Conservation (phyloP, 2,329 filamentous ascomycete genomes). For the Fusarium pseudoanthophilum region DNA sequence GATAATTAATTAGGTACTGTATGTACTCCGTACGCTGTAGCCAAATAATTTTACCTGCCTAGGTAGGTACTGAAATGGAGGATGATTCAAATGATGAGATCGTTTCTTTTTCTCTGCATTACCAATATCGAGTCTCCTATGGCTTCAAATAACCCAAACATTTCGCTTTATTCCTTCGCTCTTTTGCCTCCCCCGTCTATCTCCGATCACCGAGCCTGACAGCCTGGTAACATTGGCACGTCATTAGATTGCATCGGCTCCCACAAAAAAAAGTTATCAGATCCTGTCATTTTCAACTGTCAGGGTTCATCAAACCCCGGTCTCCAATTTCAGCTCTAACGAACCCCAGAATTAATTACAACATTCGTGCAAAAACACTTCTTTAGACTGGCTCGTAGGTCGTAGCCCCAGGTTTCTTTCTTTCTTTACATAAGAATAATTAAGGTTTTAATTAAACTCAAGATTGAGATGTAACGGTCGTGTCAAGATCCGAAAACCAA, state of each 20-base stretch:
- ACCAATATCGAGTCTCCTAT: background rate
- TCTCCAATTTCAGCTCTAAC: background rate
- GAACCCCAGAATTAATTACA: background rate
- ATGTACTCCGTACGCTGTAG: background rate
- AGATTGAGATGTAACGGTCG: background rate
- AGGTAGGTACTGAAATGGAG: background rate
- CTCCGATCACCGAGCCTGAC: constrained; percentile 31
- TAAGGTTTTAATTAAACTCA: background rate
- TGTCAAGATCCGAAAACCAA: background rate
- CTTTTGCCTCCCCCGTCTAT: constrained; percentile 27
- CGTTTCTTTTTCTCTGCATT: background rate
- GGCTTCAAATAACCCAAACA: constrained; percentile 19
- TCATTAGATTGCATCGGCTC: constrained; percentile 26
- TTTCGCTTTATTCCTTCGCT: constrained; percentile 30
- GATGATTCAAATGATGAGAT: background rate
- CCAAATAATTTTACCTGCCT: background rate
- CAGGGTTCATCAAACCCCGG: constrained; percentile 4
- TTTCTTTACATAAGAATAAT: background rate
- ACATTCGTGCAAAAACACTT: background rate
- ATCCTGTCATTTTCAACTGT: constrained; percentile 9
- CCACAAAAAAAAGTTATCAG: constrained; percentile 23
- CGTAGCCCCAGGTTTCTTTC: background rate
- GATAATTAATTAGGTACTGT: background rate
- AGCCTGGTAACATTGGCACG: constrained; percentile 5
- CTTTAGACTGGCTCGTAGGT: background rate